Evolutionary conservation across 257 asterid species (phyloP), one percentile per base, ranked within the genome.

Genomic region (Nicotiana otophora): DNA sequence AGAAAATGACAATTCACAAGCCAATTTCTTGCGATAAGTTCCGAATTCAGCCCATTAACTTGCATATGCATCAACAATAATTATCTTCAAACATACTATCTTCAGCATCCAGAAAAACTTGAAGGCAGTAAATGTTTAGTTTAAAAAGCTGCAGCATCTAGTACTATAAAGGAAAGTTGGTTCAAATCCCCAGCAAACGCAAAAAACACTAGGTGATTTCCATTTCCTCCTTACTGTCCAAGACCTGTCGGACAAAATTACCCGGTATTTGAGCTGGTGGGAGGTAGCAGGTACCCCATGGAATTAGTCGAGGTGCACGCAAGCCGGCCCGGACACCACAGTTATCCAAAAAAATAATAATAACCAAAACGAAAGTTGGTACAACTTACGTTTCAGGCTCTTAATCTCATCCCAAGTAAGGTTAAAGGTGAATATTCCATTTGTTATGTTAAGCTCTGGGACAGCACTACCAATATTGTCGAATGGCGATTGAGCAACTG

Each of bases 381-480:
- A 46, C 62, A 58, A 91, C 97, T 85, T 88, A 94, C 98, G 92
- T 33, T 10, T 65, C 86, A 94, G 86, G 28, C 4, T 83, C 84
- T 89, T 90, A 80, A 92, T 93, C 84, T 93, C 90, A 55, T 81
- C 83, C 98, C 97, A 94, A 6, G 93, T 93, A 84, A 94, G 93
- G 78, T 87, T 88, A 83, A 92, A 94, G 86, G 93, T 64, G 19
- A 81, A 89, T 60, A 94, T 89, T 66, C 97, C 98, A 76, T 82
- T 81, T 7, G 23, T 39, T 55, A 84, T 69, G 10, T 75, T 64
- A 76, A 94, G 97, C 64, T 87, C 92, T 75, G 91, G 88, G 88
- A 91, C 86, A 76, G 70, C 78, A 54, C 85, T 83, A 58, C 88
- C 33, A 83, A 81, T 81, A 84, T 69, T 87, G 81, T 64, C 85